Conservation (phyloP, 2,329 filamentous ascomycete genomes). For the Penicillium crustosum region DNA sequence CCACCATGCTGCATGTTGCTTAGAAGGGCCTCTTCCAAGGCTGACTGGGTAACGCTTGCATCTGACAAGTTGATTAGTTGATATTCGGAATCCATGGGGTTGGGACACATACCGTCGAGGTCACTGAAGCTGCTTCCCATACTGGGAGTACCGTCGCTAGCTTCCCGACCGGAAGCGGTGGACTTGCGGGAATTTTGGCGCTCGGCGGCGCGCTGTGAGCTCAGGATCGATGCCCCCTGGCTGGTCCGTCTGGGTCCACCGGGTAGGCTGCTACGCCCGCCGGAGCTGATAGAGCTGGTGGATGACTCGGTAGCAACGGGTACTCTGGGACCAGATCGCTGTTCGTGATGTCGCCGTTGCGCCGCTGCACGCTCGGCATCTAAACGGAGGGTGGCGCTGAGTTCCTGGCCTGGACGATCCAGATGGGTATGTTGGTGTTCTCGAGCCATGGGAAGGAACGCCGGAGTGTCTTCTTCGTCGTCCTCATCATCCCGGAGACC, state of each 20-base stretch:
- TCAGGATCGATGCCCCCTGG: conserved; percentile 28
- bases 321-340: conserved; percentile 19
- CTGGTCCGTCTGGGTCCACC: conserved; percentile 21
- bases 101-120: conserved; percentile 53
- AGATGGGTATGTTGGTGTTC: conserved; percentile 19
- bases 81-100: not conserved
- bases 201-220: conserved; percentile 51
- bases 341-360: conserved; percentile 31
- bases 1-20: conserved; percentile 61
- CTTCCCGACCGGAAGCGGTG: conserved; percentile 39
- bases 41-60: conserved; percentile 64
- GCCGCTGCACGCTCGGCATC: conserved; percentile 31
- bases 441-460: conserved; percentile 46
- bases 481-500: conserved; percentile 40
- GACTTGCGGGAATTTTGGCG: conserved; percentile 49
- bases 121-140: conserved; percentile 68
- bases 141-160: conserved; percentile 58
- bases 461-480: conserved; percentile 48
- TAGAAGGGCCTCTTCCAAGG: conserved; percentile 62
- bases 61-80: conserved; percentile 39
- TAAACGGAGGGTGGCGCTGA: conserved; percentile 45
- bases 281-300: conserved; percentile 42
- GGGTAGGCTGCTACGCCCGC: conserved; percentile 27
- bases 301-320: conserved; percentile 31
- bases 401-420: conserved; percentile 33